These are phyloP conservation scores for Xylariaceae sp. DNA, from an alignment of 2,329 filamentous ascomycete genomes.

Conservation along the genomic window DNA sequence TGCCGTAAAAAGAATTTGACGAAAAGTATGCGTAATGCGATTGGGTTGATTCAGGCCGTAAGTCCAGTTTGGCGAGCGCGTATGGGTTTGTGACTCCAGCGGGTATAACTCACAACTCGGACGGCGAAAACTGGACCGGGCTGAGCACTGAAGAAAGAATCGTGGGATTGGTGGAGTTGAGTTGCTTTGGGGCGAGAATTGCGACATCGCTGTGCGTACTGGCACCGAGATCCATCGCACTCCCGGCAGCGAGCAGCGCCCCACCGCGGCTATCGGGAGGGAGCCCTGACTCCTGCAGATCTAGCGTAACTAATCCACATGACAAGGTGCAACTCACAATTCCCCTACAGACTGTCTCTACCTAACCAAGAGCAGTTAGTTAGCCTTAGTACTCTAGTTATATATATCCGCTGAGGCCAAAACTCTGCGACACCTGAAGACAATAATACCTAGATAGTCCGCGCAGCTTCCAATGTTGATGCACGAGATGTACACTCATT, in stretches of 20 bases:
- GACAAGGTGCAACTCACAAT: neutral
- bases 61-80: no score
- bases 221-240: constrained; percentile 27
- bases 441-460: no score
- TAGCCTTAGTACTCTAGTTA: no score
- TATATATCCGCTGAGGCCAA: no score
- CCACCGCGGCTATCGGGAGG: constrained; percentile 28
- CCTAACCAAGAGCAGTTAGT: no score
- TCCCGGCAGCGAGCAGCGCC: constrained; percentile 13
- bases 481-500: no score
- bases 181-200: constrained; percentile 37
- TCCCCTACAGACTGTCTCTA: neutral
- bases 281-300: neutral
- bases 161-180: constrained; percentile 30
- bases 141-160: constrained; percentile 31
- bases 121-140: constrained; percentile 18
- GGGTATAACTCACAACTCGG: constrained; percentile 22
- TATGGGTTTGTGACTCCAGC: neutral
- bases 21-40: no score
- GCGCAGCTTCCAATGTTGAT: no score
- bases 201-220: constrained; percentile 32
- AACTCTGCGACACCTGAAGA: no score
- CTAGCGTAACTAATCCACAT: neutral
- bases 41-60: no score
- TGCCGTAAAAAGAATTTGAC: neutral